A percentile compares a stretch with the other conserved stretches of the same genome.
These are phyloP conservation scores for Parastagonospora avenae DNA, from an alignment of 2,329 filamentous ascomycete genomes.

Conservation along the genomic window DNA sequence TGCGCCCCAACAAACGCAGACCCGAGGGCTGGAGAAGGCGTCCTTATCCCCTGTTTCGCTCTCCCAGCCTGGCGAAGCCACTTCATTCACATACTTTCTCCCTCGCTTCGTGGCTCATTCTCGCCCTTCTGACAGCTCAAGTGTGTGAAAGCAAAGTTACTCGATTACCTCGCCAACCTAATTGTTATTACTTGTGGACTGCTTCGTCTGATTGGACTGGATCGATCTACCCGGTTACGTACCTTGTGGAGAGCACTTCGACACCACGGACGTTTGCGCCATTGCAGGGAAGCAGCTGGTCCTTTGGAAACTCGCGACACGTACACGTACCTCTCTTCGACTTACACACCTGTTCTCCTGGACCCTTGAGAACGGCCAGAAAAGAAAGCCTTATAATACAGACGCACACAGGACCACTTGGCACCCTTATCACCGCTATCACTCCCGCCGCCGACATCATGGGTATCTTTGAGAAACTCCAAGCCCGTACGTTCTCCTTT, in stretches of 20 bases:
- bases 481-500: conserved; percentile 41
- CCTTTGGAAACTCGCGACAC: not conserved
- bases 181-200: not conserved
- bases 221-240: not conserved
- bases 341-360: not conserved
- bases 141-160: not conserved
- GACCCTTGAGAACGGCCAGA: too few species aligned
- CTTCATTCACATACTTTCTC: conserved; percentile 6
- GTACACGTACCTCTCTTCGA: not conserved
- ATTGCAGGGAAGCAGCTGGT: not conserved
- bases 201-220: not conserved
- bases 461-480: conserved; percentile 48
- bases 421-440: not conserved
- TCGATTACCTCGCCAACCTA: not conserved
- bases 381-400: not conserved
- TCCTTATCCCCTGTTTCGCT: conserved; percentile 5
- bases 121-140: not conserved
- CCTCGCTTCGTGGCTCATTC: not conserved
- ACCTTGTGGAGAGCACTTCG: not conserved
- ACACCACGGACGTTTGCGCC: not conserved
- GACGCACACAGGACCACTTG: not conserved
- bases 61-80: conserved; percentile 11
- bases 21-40: conserved; percentile 6
- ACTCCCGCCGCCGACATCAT: conserved; percentile 26
- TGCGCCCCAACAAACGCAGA: conserved; percentile 13